These are phyloP conservation scores for Solanum boliviense DNA, from an alignment of 257 asterid genomes.

Conservation along the genomic window DNA sequence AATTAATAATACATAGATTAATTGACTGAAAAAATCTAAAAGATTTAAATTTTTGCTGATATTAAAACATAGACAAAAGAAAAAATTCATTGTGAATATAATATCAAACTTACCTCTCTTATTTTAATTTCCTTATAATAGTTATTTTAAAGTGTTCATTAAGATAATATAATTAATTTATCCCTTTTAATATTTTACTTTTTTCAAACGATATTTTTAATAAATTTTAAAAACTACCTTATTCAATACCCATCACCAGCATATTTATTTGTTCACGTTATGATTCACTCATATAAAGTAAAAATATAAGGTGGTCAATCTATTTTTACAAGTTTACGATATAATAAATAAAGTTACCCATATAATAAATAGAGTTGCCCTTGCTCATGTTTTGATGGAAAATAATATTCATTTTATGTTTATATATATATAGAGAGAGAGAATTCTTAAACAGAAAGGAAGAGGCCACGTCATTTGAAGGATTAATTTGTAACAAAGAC, in stretches of 20 bases:
- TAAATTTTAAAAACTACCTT: background rate
- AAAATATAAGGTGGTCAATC: background rate
- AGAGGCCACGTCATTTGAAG: too few relatives aligned
- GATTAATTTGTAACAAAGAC: too few relatives aligned
- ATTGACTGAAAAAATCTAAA: background rate
- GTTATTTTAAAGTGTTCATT: background rate
- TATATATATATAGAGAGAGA: too few relatives aligned
- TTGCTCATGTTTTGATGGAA: background rate
- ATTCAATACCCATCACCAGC: background rate
- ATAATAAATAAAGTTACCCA: background rate
- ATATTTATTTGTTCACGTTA: background rate
- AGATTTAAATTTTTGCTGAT: background rate
- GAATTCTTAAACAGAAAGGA: too few relatives aligned
- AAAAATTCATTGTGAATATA: background rate
- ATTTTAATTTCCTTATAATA: background rate
- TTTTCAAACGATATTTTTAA: too few relatives aligned
- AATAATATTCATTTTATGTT: background rate
- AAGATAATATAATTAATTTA: too few relatives aligned
- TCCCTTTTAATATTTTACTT: background rate
- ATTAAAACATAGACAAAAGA: background rate
- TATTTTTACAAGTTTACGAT: background rate
- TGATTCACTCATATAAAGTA: background rate
- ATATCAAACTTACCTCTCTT: background rate
- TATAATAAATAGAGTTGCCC: background rate
- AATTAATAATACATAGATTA: background rate